Evolutionary conservation across 495 filamentous ascomycete genomes (phyloP).

Genomic region (Annulohypoxylon moriforme): DNA sequence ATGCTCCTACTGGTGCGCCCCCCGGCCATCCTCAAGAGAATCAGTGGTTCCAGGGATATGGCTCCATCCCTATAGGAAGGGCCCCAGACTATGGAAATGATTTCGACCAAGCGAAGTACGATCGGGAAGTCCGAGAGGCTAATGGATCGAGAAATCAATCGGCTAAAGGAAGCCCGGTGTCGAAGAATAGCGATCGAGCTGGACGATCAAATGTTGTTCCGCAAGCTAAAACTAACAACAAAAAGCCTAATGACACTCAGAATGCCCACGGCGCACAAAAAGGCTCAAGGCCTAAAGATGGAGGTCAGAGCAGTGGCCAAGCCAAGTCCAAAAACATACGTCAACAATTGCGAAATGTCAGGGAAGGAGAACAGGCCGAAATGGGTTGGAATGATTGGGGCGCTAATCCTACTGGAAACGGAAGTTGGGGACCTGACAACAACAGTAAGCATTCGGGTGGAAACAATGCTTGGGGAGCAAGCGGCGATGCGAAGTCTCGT

Average conservation of each 20-base stretch:
- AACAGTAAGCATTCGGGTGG: slow-evolving; percentile 11
- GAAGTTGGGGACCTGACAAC: no score
- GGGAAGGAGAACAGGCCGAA: slow-evolving; percentile 1
- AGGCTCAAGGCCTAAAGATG: not conserved
- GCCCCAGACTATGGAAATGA: slow-evolving; percentile 9
- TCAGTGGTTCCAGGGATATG: slow-evolving; percentile 41
- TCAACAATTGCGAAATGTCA: not conserved
- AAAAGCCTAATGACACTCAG: slow-evolving; percentile 25
- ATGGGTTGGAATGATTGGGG: not conserved
- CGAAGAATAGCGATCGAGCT: slow-evolving; percentile 25
- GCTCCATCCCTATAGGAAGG: slow-evolving; percentile 26
- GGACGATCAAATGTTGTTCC: slow-evolving; percentile 45
- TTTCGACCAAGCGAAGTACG: not conserved
- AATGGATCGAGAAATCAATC: not conserved
- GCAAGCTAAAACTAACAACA: slow-evolving; percentile 14
- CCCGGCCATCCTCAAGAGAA: not conserved
- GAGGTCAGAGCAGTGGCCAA: not conserved
- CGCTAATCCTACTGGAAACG: not conserved
- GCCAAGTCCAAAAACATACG: not conserved
- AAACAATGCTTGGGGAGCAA: not conserved
- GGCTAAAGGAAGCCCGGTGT: not conserved
- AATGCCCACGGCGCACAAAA: slow-evolving; percentile 14
- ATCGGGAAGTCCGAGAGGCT: not conserved
- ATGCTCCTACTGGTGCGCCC: not conserved
- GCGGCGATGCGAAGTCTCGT: slow-evolving; percentile 4